Conservation (phyloP, 176 grass and related monocot genomes). For the Rhynchospora tenuis region DNA sequence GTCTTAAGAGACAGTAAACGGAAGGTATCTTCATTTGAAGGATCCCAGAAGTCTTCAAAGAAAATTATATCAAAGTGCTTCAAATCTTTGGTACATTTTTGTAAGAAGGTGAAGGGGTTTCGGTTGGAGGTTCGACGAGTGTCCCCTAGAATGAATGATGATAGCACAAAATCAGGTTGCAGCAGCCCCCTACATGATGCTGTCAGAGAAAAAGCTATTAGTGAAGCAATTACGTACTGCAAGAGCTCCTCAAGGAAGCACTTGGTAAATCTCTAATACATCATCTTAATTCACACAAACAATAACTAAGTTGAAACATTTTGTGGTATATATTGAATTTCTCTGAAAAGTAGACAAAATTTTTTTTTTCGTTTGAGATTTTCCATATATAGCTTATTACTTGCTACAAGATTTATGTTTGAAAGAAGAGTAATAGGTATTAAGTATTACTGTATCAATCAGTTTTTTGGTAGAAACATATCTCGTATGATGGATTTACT, state of each 20-base stretch:
- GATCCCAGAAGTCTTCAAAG: conserved; percentile 13
- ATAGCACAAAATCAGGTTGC: neutral
- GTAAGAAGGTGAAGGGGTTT: conserved; percentile 1
- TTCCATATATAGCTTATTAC: neutral
- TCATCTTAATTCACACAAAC: neutral
- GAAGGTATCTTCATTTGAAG: conserved; percentile 7
- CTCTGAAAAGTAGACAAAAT: neutral
- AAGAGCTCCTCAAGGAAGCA: conserved; percentile 25
- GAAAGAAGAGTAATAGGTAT: neutral
- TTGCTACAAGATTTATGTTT: neutral
- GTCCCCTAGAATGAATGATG: neutral
- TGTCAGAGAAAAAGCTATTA: conserved; percentile 25
- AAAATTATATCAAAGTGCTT: conserved; percentile 15
- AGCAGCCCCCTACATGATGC: conserved; percentile 13
- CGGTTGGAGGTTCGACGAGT: neutral
- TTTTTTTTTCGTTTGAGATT: neutral
- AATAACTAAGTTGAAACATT: neutral
- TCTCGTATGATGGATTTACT: neutral
- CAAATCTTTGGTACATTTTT: conserved; percentile 28
- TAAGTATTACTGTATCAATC: too few relatives aligned
- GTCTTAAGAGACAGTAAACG: neutral
- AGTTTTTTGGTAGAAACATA: too few relatives aligned
- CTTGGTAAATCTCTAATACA: neutral
- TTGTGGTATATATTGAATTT: neutral
- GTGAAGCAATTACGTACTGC: conserved; percentile 39